Conservation (phyloP, 75 land plant species). For the Selaginella moellendorffii region DNA sequence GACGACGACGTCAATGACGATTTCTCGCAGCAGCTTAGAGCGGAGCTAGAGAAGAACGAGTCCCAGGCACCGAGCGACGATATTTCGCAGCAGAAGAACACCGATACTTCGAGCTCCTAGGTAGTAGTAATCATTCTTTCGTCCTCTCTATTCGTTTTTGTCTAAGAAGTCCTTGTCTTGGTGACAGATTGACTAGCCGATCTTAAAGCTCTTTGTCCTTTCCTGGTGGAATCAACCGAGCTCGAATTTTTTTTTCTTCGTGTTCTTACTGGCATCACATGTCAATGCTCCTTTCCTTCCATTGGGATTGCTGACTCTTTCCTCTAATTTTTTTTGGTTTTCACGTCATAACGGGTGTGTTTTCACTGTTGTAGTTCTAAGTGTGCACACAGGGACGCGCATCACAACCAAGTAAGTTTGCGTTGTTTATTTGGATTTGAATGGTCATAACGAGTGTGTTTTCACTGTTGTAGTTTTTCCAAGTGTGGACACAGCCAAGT, state of each 20-base stretch:
- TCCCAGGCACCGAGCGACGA: conserved; percentile 16
- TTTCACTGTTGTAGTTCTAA: neutral
- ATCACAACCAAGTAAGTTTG: neutral
- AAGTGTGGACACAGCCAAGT: neutral
- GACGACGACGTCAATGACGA: conserved; percentile 93
- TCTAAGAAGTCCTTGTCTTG: neutral
- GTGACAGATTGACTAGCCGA: neutral
- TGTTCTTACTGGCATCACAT: neutral
- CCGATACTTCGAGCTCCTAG: neutral
- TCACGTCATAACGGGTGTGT: neutral
- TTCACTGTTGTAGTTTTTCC: neutral
- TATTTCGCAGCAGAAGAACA: neutral
- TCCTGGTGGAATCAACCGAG: neutral
- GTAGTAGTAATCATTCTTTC: conserved; percentile 5
- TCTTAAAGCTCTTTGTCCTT: neutral
- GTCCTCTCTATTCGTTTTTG: neutral
- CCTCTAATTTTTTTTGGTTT: neutral
- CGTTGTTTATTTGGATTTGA: neutral
- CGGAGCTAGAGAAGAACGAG: conserved; percentile 55
- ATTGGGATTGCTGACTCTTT: neutral
- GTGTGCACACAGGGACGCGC: no score
- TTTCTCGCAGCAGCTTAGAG: conserved; percentile 65
- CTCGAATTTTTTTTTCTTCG: neutral
- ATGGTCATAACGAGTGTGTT: neutral
- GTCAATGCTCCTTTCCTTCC: neutral